Evolutionary conservation across 108 stramenopile genomes (phyloP).

Genomic region (Pseudonitzschia multistriata): DNA sequence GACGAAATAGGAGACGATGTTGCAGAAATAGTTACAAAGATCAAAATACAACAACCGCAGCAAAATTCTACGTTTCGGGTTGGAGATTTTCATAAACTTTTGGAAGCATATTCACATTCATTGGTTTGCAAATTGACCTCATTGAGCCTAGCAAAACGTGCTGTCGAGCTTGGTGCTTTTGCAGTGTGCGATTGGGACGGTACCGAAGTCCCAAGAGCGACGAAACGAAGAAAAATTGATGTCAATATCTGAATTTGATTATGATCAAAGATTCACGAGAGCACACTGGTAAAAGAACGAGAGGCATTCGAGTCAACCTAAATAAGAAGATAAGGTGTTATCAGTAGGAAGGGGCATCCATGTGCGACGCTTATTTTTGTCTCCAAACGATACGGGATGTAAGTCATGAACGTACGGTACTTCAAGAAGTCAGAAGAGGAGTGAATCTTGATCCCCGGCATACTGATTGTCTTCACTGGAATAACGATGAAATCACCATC

Average conservation of each 20-base stretch:
- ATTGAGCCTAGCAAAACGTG: conserved; percentile 66
- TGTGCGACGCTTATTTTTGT: too few species aligned
- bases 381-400: too few species aligned
- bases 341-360: too few species aligned
- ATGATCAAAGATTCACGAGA: neutral
- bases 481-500: too few species aligned
- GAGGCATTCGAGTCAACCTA: too few species aligned
- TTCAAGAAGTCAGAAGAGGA: too few species aligned
- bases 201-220: neutral
- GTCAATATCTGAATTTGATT: neutral
- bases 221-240: neutral
- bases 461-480: too few species aligned
- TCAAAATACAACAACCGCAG: neutral
- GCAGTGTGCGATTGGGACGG: conserved; percentile 34
- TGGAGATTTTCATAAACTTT: conserved; percentile 14
- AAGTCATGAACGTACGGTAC: too few species aligned
- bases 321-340: too few species aligned
- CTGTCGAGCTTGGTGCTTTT: conserved; percentile 74
- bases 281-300: too few species aligned
- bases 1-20: conserved; percentile 49
- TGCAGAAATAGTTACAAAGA: conserved; percentile 15
- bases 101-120: neutral
- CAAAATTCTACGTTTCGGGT: neutral
- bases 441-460: too few species aligned
- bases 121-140: conserved; percentile 63